These are phyloP conservation scores for Chloranthus sessilifolius DNA, from an alignment of 164 flowering plant genomes.

Conservation along the genomic window DNA sequence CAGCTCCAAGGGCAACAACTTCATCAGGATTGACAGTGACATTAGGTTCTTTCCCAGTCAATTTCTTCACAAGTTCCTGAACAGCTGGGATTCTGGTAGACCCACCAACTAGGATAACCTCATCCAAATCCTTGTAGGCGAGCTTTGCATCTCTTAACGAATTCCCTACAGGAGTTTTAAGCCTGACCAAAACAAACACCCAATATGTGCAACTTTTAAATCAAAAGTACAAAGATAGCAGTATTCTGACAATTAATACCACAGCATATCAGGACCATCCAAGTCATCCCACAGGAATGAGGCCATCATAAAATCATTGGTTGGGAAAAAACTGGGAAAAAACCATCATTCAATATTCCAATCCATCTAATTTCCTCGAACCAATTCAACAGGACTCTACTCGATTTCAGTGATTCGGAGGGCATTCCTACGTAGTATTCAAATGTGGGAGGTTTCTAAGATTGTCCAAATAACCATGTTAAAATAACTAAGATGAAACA, in stretches of 20 bases:
- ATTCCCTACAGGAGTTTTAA: slow-evolving; percentile 54
- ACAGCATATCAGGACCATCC: too few relatives aligned
- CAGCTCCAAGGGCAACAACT: slow-evolving; percentile 92
- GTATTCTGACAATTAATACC: too few relatives aligned
- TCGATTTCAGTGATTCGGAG: too few relatives aligned
- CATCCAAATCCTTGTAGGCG: slow-evolving; percentile 63
- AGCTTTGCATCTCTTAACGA: slow-evolving; percentile 76
- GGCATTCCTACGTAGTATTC: too few relatives aligned
- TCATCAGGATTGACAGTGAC: slow-evolving; percentile 85
- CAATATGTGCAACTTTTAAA: not conserved
- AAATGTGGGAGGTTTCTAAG: too few relatives aligned
- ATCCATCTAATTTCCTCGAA: too few relatives aligned
- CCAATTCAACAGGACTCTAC: too few relatives aligned
- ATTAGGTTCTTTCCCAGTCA: slow-evolving; percentile 77
- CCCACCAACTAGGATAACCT: slow-evolving; percentile 81
- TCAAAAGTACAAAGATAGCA: not conserved
- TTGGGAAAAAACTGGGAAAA: too few relatives aligned
- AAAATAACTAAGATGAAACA: not conserved
- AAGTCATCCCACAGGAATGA: too few relatives aligned
- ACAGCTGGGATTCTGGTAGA: slow-evolving; percentile 85
- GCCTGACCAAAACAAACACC: slow-evolving; percentile 29
- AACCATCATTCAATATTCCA: too few relatives aligned
- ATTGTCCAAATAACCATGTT: too few relatives aligned
- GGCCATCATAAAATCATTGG: too few relatives aligned
- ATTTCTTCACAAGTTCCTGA: slow-evolving; percentile 63